Evolutionary conservation across 768 basidiomycete species (phyloP), one percentile per base, ranked within the genome.

Genomic region (Podaxis pistillaris): DNA sequence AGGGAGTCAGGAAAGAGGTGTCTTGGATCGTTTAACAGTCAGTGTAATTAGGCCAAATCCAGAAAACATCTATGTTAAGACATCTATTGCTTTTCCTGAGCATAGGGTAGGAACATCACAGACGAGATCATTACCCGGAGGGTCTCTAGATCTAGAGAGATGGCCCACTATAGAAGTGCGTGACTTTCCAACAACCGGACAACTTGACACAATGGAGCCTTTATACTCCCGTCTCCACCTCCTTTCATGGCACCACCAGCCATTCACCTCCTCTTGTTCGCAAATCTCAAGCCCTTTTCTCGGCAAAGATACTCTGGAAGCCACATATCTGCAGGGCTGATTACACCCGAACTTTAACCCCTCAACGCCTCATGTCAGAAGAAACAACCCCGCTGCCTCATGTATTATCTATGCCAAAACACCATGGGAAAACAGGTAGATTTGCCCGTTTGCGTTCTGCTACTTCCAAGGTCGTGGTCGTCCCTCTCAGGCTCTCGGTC

Each of bases 311-410:
- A 26, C 40, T 24, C 8, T 26, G 15, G 22, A 41, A 55, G 11
- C 38, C 13, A 7, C 41, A 8, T 19, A 56, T 46, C 56, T 44
- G n/a, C 46, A 50, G 49, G 58, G 58, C 36, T 38, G 47, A 17
- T 11, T 17, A 56, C 19, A 59, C 24, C 9, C 58, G 36, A 51
- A 24, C 2, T 58, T 50, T 40, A 56, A 49, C 26, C 33, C 51
- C 44, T 58, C 57, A 24, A 24, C 19, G 46, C 57, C 57, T 50
- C 57, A 22, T 58, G 57, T 58, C 26, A 46, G 28, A 57, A 17
- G 33, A 58, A 58, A 36, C 24, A 58, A 36, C 57, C 26, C 57
- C 46, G 57, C 38, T 58, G 57, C 57, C 57, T 58, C 57, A 33
- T 58, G 57, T 58, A 9, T 50, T 47, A 57, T 47, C 19, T 50